phyloP scores from a whole-genome alignment of 2,329 filamentous ascomycete genomes.

The Penicillium sp. region DNA sequence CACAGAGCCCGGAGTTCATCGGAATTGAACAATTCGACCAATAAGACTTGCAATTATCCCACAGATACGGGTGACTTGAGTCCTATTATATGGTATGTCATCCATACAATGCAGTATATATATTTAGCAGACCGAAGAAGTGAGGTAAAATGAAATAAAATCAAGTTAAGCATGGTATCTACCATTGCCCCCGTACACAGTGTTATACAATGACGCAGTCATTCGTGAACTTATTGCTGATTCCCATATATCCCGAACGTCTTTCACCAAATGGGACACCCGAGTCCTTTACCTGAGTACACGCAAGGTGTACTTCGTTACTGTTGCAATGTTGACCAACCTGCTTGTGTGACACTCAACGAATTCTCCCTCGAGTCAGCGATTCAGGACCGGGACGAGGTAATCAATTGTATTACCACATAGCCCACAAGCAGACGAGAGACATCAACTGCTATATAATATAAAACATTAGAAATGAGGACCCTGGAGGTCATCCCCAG shows the following conservation, averaged over 20 bases:
- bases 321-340: conserved; percentile 21
- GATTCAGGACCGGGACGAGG: background rate
- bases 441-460: too few species aligned
- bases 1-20: background rate
- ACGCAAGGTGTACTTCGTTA: conserved; percentile 11
- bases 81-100: too few species aligned
- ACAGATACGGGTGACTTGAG: background rate
- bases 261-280: background rate
- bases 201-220: conserved; percentile 6
- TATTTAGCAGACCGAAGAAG: background rate
- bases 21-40: background rate
- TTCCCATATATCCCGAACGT: background rate
- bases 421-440: background rate
- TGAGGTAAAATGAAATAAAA: background rate
- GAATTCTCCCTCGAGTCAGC: conserved; percentile 8
- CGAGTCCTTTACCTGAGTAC: background rate
- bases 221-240: background rate
- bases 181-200: background rate
- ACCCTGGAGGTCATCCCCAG: too few species aligned
- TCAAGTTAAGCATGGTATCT: background rate
- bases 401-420: background rate
- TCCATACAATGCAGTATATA: too few species aligned
- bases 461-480: background rate
- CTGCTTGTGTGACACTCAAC: conserved; percentile 17
- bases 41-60: background rate